Evolutionary conservation across 345 rosid genomes (phyloP).

Genomic region (Salix brachista): DNA sequence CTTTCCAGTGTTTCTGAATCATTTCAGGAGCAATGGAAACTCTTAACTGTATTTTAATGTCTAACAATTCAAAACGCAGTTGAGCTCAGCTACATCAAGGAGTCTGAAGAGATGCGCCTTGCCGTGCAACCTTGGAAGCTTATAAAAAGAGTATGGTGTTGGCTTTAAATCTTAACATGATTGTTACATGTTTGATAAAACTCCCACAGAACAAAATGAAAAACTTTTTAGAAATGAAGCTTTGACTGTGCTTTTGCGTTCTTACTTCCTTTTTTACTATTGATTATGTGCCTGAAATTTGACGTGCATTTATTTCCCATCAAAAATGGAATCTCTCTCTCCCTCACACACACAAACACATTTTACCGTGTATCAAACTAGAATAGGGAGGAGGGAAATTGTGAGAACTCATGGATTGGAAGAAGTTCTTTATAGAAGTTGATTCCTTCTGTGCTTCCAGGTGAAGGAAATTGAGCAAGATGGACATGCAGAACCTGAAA

Average conservation of each 20-base stretch:
- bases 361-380: not conserved
- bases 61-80: constrained; percentile 39
- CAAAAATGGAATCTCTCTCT: not conserved
- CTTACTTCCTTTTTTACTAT: no score
- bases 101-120: constrained; percentile 75
- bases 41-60: not conserved
- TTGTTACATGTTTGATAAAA: not conserved
- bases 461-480: constrained; percentile 86
- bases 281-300: not conserved
- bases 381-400: not conserved
- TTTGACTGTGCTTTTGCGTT: not conserved
- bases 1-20: not conserved
- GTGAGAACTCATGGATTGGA: not conserved
- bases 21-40: not conserved
- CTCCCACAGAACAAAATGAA: not conserved
- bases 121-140: constrained; percentile 81
- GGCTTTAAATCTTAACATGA: not conserved
- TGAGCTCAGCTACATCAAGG: constrained; percentile 52
- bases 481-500: constrained; percentile 44
- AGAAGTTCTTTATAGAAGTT: not conserved
- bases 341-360: not conserved
- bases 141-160: constrained; percentile 57
- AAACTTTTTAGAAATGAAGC: not conserved
- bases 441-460: constrained; percentile 30
- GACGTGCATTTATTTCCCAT: not conserved